Conservation (phyloP, 2,329 filamentous ascomycete species). For the Rhinocladiella similis region DNA sequence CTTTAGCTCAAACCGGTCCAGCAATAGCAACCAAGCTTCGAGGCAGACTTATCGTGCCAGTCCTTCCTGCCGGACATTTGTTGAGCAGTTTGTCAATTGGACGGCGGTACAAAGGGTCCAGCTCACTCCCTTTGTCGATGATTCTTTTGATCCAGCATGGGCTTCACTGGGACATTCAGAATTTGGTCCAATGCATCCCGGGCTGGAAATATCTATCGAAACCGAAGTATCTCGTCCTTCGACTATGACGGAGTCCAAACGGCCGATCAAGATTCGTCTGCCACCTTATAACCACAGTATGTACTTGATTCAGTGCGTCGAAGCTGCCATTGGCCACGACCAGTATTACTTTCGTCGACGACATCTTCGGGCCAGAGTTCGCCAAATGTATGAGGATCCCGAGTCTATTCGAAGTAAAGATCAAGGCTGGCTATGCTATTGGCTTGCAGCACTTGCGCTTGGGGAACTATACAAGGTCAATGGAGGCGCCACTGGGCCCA, state of each 20-base stretch:
- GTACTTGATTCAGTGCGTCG: conserved; percentile 13
- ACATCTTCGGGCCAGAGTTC: conserved; percentile 12
- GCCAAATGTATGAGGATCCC: conserved; percentile 18
- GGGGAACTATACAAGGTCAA: conserved; percentile 17
- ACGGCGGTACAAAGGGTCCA: conserved; percentile 10
- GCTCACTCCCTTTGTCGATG: conserved; percentile 6
- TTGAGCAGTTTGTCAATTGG: conserved; percentile 15
- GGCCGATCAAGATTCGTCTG: conserved; percentile 17
- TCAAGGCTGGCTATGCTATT: conserved; percentile 21
- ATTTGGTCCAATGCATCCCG: conserved; percentile 8
- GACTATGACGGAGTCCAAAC: not conserved
- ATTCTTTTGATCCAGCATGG: conserved; percentile 17
- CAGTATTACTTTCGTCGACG: conserved; percentile 18
- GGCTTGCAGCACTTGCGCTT: conserved; percentile 18
- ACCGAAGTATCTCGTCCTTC: conserved; percentile 12
- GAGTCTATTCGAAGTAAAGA: conserved; percentile 19
- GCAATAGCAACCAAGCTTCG: conserved; percentile 1
- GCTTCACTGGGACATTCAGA: conserved; percentile 9
- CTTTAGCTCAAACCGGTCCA: conserved; percentile 26
- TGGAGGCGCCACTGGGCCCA: not conserved
- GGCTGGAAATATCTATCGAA: conserved; percentile 18
- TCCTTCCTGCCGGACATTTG: conserved; percentile 15
- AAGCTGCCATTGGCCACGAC: conserved; percentile 15
- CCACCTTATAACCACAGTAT: conserved; percentile 21
- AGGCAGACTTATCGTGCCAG: conserved; percentile 15